These are phyloP conservation scores for Phytophthora fragariae DNA, from an alignment of 352 stramenopile species.

Conservation along the genomic window DNA sequence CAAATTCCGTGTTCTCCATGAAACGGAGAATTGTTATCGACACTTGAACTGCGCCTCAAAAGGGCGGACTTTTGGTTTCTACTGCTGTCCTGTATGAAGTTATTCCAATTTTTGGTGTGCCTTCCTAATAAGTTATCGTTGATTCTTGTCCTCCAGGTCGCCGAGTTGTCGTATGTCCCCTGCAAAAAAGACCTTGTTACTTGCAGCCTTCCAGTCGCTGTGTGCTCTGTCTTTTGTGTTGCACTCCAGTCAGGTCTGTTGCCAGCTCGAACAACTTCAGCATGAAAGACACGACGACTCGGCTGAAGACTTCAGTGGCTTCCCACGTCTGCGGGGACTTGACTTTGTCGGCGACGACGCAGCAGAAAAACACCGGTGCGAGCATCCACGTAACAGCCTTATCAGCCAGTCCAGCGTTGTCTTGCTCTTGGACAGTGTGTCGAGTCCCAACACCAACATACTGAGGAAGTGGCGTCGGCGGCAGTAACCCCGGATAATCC, in stretches of 20 bases:
- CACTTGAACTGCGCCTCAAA: too few relatives aligned
- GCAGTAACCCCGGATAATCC: slow-evolving; percentile 1
- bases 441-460: slow-evolving; percentile 2
- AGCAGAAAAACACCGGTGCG: slow-evolving; percentile 55
- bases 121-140: neutral
- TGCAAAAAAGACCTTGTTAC: neutral
- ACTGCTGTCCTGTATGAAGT: neutral
- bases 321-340: slow-evolving; percentile 30
- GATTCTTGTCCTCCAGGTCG: neutral
- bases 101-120: neutral
- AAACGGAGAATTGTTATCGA: too few relatives aligned
- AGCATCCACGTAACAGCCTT: slow-evolving; percentile 45
- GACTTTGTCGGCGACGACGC: slow-evolving; percentile 41
- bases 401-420: slow-evolving; percentile 25
- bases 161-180: neutral
- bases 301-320: slow-evolving; percentile 50
- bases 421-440: slow-evolving; percentile 3
- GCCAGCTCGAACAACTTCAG: slow-evolving; percentile 41
- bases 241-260: slow-evolving; percentile 4
- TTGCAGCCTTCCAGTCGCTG: slow-evolving; percentile 5
- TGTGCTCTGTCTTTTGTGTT: neutral
- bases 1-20: too few relatives aligned
- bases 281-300: slow-evolving; percentile 53
- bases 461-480: slow-evolving; percentile 3
- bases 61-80: neutral